Percentiles rank a stretch among this genome's conserved stretches.
phyloP scores from a whole-genome alignment of 257 asterid species.

The Solanum peruvianum region DNA sequence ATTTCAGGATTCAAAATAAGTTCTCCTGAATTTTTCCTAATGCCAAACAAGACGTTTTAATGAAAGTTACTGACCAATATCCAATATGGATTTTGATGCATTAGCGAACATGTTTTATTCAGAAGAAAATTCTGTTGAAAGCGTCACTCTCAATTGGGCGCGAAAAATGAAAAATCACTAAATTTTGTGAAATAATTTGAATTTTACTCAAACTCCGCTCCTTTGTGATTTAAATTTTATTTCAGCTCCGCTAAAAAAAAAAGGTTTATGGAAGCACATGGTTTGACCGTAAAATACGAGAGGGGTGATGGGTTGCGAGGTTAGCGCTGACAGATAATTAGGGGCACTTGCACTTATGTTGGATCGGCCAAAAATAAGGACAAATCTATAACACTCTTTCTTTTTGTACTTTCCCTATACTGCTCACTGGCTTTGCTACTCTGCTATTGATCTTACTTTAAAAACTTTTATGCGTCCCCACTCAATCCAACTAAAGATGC shows the following conservation, averaged over 20 bases:
- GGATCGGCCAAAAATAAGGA: not conserved
- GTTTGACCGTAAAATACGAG: slow-evolving; percentile 11
- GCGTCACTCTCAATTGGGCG: too few species aligned
- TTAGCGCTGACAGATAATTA: slow-evolving; percentile 18
- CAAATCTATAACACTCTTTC: not conserved
- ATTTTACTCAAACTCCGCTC: not conserved
- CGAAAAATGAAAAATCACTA: not conserved
- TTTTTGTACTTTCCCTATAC: not conserved
- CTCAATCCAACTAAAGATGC: not conserved
- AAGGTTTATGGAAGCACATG: not conserved
- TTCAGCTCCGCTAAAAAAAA: not conserved
- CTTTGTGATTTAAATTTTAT: not conserved
- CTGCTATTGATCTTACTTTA: not conserved
- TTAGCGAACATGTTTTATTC: too few species aligned
- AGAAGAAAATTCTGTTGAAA: too few species aligned
- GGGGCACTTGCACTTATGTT: not conserved
- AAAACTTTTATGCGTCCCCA: not conserved
- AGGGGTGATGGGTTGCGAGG: slow-evolving; percentile 8
- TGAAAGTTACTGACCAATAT: not conserved
- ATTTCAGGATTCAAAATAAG: not conserved
- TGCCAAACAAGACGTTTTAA: not conserved
- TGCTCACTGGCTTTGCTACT: not conserved
- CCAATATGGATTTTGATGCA: too few species aligned
- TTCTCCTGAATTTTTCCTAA: too few species aligned
- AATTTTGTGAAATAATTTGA: not conserved